Evolutionary conservation across 176 grass and related monocot genomes (phyloP).

Genomic region (Secale cereale): DNA sequence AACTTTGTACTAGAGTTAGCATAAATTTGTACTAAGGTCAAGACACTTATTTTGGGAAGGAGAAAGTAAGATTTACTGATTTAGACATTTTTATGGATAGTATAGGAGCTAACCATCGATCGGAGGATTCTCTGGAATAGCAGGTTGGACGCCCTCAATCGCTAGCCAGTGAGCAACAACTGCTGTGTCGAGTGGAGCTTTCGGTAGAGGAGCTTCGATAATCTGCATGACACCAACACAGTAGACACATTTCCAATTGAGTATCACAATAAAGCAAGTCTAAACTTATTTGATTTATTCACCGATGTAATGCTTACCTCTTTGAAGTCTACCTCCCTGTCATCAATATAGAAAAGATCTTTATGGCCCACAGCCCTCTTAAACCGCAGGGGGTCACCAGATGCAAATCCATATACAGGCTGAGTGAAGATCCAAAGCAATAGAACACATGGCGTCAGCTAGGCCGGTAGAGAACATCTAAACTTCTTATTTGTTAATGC

Average conservation of each 20-base stretch:
- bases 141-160: constrained; percentile 89
- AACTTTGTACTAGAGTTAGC: too few species aligned
- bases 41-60: too few species aligned
- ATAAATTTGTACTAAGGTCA: too few species aligned
- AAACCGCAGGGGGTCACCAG: constrained; percentile 82
- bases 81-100: not conserved
- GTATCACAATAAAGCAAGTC: not conserved
- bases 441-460: not conserved
- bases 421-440: constrained; percentile 38
- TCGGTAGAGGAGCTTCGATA: constrained; percentile 69
- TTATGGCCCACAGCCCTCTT: constrained; percentile 88
- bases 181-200: constrained; percentile 82
- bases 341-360: constrained; percentile 94
- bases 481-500: not conserved
- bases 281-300: not conserved
- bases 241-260: constrained; percentile 21
- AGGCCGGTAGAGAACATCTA: not conserved
- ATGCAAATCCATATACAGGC: constrained; percentile 95
- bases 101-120: constrained; percentile 53
- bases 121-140: constrained; percentile 91
- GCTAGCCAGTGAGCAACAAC: constrained; percentile 93
- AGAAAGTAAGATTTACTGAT: too few species aligned
- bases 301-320: constrained; percentile 45
- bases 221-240: constrained; percentile 43
- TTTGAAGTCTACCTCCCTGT: constrained; percentile 87